A percentile compares a stretch with the other conserved stretches of the same genome.
Conservation (phyloP, 108 stramenopile genomes). For the Nitzschia inconspicua region DNA sequence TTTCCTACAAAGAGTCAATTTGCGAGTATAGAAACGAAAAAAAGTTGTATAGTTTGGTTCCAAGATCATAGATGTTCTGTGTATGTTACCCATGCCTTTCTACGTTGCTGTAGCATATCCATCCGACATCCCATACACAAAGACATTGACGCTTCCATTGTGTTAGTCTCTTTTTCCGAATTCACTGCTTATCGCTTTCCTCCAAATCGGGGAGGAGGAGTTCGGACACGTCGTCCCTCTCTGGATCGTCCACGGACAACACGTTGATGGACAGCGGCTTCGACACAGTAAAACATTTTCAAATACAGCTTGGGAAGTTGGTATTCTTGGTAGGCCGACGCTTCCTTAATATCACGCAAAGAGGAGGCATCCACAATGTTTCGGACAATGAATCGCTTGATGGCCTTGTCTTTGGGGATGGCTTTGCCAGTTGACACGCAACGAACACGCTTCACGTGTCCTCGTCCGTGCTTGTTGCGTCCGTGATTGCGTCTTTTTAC, state of each 20-base stretch:
- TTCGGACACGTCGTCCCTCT: conserved; percentile 88
- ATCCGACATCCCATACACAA: too few species aligned
- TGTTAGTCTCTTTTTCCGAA: conserved; percentile 1
- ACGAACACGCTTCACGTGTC: conserved; percentile 98
- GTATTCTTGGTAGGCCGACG: conserved; percentile 98
- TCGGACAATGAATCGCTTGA: conserved; percentile 99
- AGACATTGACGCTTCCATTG: too few species aligned
- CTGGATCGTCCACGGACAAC: conserved; percentile 97
- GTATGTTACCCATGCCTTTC: too few species aligned
- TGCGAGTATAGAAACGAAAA: too few species aligned
- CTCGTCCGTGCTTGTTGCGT: conserved; percentile 99
- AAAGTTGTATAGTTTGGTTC: too few species aligned
- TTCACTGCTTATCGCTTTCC: conserved; percentile 22
- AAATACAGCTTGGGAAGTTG: conserved; percentile 99
- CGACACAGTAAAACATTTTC: conserved; percentile 99
- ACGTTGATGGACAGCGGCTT: conserved; percentile 99
- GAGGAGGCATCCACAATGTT: conserved; percentile 99
- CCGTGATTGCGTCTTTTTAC: conserved; percentile 99
- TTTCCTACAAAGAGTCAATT: too few species aligned
- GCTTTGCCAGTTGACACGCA: conserved; percentile 98
- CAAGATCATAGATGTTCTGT: too few species aligned
- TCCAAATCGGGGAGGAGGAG: conserved; percentile 83
- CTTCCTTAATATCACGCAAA: conserved; percentile 98
- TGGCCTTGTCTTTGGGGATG: conserved; percentile 99
- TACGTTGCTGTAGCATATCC: too few species aligned